phyloP scores from a whole-genome alignment of 176 grass and related monocot genomes.

The Rhynchospora breviuscula region DNA sequence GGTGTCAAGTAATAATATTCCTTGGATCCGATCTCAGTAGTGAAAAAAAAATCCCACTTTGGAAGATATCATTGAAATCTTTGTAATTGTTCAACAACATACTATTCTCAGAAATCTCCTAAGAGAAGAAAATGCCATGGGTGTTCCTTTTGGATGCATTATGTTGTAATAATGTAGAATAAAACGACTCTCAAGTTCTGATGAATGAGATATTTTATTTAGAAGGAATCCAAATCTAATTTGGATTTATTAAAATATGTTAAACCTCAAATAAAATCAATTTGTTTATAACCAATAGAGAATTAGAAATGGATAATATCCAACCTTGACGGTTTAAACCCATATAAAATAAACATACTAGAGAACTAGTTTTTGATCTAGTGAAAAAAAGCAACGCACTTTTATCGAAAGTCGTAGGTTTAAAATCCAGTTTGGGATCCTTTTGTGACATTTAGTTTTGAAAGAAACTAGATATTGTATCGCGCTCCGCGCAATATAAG shows the following conservation, averaged over 20 bases:
- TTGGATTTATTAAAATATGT: conserved; percentile 4
- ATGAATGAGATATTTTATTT: neutral
- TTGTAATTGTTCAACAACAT: neutral
- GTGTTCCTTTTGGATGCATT: neutral
- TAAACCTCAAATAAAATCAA: neutral
- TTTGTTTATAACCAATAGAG: neutral
- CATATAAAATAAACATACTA: neutral
- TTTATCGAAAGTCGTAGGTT: too few species aligned
- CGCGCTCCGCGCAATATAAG: too few species aligned
- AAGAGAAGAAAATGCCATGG: too few species aligned
- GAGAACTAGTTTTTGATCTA: too few species aligned
- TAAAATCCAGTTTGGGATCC: too few species aligned
- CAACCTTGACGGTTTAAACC: neutral
- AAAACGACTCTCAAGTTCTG: neutral
- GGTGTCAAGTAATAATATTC: neutral
- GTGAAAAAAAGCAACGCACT: too few species aligned
- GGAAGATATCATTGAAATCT: neutral
- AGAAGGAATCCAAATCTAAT: neutral
- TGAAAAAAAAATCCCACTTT: neutral
- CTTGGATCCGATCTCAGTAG: neutral
- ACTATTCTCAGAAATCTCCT: neutral
- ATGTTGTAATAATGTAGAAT: neutral
- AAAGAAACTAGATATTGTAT: too few species aligned
- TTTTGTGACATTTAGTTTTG: too few species aligned
- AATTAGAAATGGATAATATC: neutral